Conservation (phyloP, 1,139 yeast genomes). For the Pneumocystis wakefieldiae region DNA sequence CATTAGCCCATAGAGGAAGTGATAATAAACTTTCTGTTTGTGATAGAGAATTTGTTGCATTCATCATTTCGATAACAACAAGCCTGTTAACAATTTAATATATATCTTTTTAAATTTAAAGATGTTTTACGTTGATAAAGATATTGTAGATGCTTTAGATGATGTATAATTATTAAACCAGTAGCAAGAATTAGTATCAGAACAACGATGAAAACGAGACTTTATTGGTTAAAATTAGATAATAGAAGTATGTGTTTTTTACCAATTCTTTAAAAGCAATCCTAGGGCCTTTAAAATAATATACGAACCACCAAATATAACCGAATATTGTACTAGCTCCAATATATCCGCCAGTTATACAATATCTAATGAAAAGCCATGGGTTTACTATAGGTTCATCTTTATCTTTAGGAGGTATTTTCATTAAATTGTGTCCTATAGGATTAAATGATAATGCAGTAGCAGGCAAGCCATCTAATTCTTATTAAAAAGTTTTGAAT, state of each 20-base stretch:
- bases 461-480: constrained; percentile 24
- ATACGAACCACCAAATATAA: constrained; percentile 29
- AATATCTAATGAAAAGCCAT: constrained; percentile 28
- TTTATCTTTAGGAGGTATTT: constrained; percentile 22
- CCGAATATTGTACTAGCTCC: constrained; percentile 31
- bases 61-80: constrained; percentile 30
- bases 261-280: constrained; percentile 22
- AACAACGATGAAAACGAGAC: constrained; percentile 27
- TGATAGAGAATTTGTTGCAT: constrained; percentile 28
- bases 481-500: neutral
- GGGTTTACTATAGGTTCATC: constrained; percentile 27
- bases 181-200: constrained; percentile 23
- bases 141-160: constrained; percentile 27
- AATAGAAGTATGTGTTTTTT: neutral
- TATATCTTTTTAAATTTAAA: neutral
- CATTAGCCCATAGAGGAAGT: constrained; percentile 28
- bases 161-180: constrained; percentile 22
- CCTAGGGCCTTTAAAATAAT: constrained; percentile 25
- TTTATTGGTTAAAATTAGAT: neutral
- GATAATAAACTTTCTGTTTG: constrained; percentile 28
- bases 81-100: constrained; percentile 11
- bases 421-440: constrained; percentile 23
- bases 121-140: constrained; percentile 21
- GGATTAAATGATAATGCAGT: constrained; percentile 27
- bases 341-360: constrained; percentile 28